A percentile compares a stretch with the other conserved stretches of the same genome.
These are phyloP conservation scores for Peronospora tabacina DNA, from an alignment of 352 stramenopile species.

Conservation along the genomic window DNA sequence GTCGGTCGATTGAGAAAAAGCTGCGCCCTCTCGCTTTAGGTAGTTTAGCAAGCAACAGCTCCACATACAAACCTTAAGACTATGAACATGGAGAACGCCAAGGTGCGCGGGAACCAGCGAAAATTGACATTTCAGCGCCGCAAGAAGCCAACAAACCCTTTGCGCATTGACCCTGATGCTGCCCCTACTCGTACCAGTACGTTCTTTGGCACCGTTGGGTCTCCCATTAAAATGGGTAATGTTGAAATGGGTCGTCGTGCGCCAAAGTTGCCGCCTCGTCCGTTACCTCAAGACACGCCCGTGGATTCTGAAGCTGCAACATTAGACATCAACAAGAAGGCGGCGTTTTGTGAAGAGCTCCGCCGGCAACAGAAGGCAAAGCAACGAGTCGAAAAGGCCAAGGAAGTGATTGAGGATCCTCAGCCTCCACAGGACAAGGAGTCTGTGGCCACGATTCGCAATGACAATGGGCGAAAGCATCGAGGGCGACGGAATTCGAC, in stretches of 20 bases:
- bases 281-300: constrained; percentile 8
- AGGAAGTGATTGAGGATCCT: constrained; percentile 9
- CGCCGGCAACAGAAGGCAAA: constrained; percentile 39
- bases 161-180: constrained; percentile 31
- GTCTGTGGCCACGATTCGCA: constrained; percentile 38
- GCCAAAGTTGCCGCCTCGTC: constrained; percentile 14
- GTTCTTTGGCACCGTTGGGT: constrained; percentile 68
- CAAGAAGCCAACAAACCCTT: constrained; percentile 28
- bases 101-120: constrained; percentile 37
- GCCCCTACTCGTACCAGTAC: constrained; percentile 35
- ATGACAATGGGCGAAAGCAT: constrained; percentile 30
- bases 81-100: constrained; percentile 52
- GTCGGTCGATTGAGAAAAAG: constrained; percentile 4
- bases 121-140: constrained; percentile 50
- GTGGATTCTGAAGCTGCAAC: constrained; percentile 48
- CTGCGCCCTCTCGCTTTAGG: background rate
- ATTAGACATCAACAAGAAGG: constrained; percentile 52
- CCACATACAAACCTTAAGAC: background rate
- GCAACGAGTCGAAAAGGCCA: constrained; percentile 25
- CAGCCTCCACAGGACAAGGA: constrained; percentile 9
- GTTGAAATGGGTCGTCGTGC: constrained; percentile 8
- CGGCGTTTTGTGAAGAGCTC: constrained; percentile 40
- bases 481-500: constrained; percentile 36
- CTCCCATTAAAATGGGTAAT: constrained; percentile 57
- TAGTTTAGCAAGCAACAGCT: background rate